Base-by-base conservation (phyloP, 2,329 filamentous ascomycete species). In the Apiospora arundinis region DNA sequence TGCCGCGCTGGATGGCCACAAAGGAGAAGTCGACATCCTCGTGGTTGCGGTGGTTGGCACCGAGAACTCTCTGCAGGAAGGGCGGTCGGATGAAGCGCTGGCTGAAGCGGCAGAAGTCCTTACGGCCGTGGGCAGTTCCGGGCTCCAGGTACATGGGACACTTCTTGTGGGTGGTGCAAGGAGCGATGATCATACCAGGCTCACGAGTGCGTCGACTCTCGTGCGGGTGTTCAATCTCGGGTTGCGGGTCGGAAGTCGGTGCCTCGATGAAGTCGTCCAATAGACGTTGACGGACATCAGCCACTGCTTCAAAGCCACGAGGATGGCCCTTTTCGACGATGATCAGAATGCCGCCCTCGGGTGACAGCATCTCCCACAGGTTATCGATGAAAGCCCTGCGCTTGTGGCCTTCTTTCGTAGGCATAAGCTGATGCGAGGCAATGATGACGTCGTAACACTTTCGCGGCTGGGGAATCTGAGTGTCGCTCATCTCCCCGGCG, bases 1-100 rank as follows among this genome's bases (percentile, higher is more conserved):
- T 86, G 8, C 96, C 96, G 25, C 95, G 91, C 78, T 94, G 93
- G 23, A 98, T 88, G 4, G 93, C 93, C 18, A 99, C 79, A 80
- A 97, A 99, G 80, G 93, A 97, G 82, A 95, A 99, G 76, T 94
- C 89, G 18, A 97, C 88, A 77, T 98, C 95, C 79, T 97, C 95
- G 78, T 97, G 93, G 80, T 97, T 98, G 74, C 89, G 89, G 76
- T 91, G 88, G 8, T 85, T 85, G 32, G 89, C 90, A 23, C 90
- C 89, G 25, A 97, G 84, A 66, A 98, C 87, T 66, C 88, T 88
- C 79, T 97, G 94, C 70, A 98, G 86, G 81, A 95, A 98, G 0
- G 86, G 84, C 0, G 96, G 96, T 0, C 95, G 91, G 68, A 95
- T 92, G 79, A 94, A 98, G 66, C 96, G 91, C 83, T 99, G 96